phyloP scores from a whole-genome alignment of 2,329 filamentous ascomycete species.

The Westerdykella ornata region DNA sequence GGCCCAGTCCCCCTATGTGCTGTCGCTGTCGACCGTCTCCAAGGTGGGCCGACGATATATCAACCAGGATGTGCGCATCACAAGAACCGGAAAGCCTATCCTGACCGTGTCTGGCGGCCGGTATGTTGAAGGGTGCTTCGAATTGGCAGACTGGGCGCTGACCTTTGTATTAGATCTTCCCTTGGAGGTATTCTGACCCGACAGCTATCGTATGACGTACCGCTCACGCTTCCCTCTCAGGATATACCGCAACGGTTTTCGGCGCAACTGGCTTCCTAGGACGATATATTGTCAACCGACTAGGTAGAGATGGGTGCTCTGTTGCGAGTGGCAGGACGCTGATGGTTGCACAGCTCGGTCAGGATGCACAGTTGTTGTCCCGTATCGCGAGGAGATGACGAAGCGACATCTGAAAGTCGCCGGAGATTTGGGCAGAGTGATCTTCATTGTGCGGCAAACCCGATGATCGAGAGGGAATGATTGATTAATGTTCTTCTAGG shows the following conservation, averaged over 20 bases:
- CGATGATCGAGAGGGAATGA: neutral
- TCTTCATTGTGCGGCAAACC: constrained; percentile 65
- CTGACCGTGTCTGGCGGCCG: constrained; percentile 82
- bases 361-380: constrained; percentile 90
- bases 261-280: constrained; percentile 93
- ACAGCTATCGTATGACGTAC: constrained; percentile 4
- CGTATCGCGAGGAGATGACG: constrained; percentile 93
- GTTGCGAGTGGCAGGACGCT: constrained; percentile 7
- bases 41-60: constrained; percentile 25
- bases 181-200: constrained; percentile 62
- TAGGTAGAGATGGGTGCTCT: constrained; percentile 53
- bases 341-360: constrained; percentile 59
- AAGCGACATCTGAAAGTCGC: constrained; percentile 94
- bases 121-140: constrained; percentile 47
- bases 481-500: constrained; percentile 46
- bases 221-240: constrained; percentile 45
- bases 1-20: constrained; percentile 22
- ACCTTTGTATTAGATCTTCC: constrained; percentile 56
- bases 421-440: constrained; percentile 85
- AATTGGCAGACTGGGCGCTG: constrained; percentile 2
- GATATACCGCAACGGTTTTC: constrained; percentile 95
- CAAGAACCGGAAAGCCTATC: constrained; percentile 92
- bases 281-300: constrained; percentile 92
- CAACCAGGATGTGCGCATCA: constrained; percentile 81
- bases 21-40: constrained; percentile 24